Evolutionary conservation across 2,329 filamentous ascomycete species (phyloP), one percentile per base, ranked within the genome.

Genomic region (Colletotrichum tabaci): DNA sequence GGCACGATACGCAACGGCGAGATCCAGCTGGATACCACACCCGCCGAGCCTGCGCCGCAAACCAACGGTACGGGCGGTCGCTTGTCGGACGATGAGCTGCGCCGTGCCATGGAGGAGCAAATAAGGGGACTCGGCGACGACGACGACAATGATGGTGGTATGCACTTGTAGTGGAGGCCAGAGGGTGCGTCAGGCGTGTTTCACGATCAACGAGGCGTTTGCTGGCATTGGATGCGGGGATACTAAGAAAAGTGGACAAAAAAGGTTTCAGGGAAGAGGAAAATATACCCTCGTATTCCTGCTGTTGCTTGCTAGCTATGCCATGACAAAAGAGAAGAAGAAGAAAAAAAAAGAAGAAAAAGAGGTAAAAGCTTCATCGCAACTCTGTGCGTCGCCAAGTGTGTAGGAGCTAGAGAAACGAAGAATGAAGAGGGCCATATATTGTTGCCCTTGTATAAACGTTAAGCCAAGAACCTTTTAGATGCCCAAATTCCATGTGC

Each of bases 31-130:
- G 84, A 87, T 75, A 21, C 61, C 4, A n/a, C 46, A 15, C 52
- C 66, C 2, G 16, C 12, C 10, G 63, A 52, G 12, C 40, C 70
- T 1, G 30, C 52, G 1, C 66, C 64, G 61, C 68, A 58, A 15
- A 26, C 64, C 7, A 71, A 52, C 30, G 52, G 68, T 6, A 69
- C 76, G 18, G 86, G 87, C 23, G 87, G 88, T 12, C 84, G 85
- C 42, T 74, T 92, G 66, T 85, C 83, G 26, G 90, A 91, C 72
- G 89, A 91, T 73, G 86, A 92, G 78, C 80, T 93, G 65, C 83
- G 88, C 67, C 81, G 84, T 72, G 84, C 85, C 61, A 77, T 92
- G 71, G 86, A 89, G 75, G 87, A 87, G 75, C 87, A 87, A 63
- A 83, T 92, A 80, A 83, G 84, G 57, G 76, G 81, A 8, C 77